Evolutionary conservation across 2,329 filamentous ascomycete genomes (phyloP), one percentile per base, ranked within the genome.

Genomic region (Paracoccidioides brasiliensis): DNA sequence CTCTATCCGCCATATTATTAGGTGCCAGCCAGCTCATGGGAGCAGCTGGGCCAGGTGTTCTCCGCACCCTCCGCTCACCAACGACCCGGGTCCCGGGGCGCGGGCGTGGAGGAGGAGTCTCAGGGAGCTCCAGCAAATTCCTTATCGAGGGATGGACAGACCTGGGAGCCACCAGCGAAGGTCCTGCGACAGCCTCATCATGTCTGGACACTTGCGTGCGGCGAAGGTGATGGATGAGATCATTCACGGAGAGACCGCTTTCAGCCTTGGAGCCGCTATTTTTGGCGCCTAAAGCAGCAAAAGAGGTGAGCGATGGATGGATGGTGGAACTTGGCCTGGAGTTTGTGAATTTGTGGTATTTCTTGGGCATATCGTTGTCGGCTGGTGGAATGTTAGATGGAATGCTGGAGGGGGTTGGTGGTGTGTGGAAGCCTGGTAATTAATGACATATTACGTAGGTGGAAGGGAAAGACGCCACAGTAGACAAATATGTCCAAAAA

Each of bases 91-190:
- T 54, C 52, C 67, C 65, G 14, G 66, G 63, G 30, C 72, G 69
- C 46, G 73, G 74, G 35, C 69, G 68, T 14, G 72, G 74, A 37
- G 73, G 68, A 0, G 67, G 68, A 0, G 72, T 70, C 37, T 71
- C 70, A 8, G 74, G 73, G 15, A 77, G 62, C 49, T 76, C 69
- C 5, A 77, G 65, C 14, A 76, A 63, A 52, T 69, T 69, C 53
- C 74, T 69, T 35, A 77, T 59, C 9, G 73, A 70, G 0, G 75
- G 75, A 58, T 74, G 75, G 3, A 77, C 66, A 0, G 74, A 74
- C 46, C 68, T 64, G 9, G 67, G 61, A 1, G 64, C 56, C 48
- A 65, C 59, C n/a, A 57, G 5, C 61, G 52, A 5, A 59, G 56
- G 33, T 60, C 15, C 60, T 45, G 7, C 58, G 30, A 8, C 58